Base-by-base conservation (phyloP, 1,284 basidiomycete genomes). In the Tilletia caries region DNA sequence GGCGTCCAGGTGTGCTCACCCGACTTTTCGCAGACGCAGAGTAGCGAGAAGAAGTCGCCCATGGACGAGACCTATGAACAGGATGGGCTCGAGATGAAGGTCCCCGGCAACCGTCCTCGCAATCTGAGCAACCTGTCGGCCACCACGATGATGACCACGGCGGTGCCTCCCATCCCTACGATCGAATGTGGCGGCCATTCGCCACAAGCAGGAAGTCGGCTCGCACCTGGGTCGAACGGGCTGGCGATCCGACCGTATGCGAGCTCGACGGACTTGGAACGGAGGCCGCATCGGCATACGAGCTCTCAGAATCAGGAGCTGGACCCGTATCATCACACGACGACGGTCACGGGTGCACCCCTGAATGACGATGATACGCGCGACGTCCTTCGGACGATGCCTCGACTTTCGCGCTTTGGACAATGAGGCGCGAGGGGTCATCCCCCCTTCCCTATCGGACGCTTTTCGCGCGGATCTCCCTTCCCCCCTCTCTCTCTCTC, bases 361-460 rank as follows among this genome's bases (percentile, higher is more conserved):
- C 10, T 60, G 25, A 2, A 18, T 18, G 54, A 60, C 32, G 27
- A 29, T 5, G 25, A 27, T 60, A 60, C 54, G 54, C 23, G 54
- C 8, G 54, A 60, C 27, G 54, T 60, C n/a, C 20, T 60, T 4
- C 6, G 29, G 25, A 60, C 54, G 8, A 60, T 60, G 54, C 54
- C 54, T 18, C 54, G 54, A 18, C 25, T 60, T 27, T 60, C 54
- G 23, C 54, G 54, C 32, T 60, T 60, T 33, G 54, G 54, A 32
- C 54, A 60, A 60, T 60, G 54, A 60, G 37, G 37, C 10, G 37
- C 37, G 37, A 50, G 48, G 20, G 23, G 1, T 6, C 12, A n/a
- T 8, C 2, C 48, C 48, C 23, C 48, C 23, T 6, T n/a, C 48
- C 23, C 20, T 5, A 50, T n/a, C 48, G 6, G 6, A 25, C 23